Evolutionary conservation across 2,329 filamentous ascomycete genomes (phyloP).

Genomic region (Fusarium kyushuense): DNA sequence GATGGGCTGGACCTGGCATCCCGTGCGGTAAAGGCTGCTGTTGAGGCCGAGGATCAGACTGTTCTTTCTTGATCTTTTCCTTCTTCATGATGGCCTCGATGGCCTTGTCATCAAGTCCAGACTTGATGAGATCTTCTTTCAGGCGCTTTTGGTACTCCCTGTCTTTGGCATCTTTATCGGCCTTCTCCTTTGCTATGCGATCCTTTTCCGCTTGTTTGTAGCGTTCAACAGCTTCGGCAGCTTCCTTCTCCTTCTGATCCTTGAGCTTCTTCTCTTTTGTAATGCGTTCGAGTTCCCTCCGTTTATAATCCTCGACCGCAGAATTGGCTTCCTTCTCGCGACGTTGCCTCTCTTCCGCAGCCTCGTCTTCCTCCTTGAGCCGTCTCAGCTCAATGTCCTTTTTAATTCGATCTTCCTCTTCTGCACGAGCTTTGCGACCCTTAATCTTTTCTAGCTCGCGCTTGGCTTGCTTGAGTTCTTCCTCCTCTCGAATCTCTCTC

Average conservation of each 20-base stretch:
- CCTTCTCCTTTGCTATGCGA: constrained; percentile 59
- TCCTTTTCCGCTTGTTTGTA: constrained; percentile 63
- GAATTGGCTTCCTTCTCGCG: constrained; percentile 62
- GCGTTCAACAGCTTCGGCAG: constrained; percentile 62
- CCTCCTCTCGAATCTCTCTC: constrained; percentile 56
- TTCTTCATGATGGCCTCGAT: constrained; percentile 71
- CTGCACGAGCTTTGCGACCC: constrained; percentile 59
- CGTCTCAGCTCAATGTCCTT: constrained; percentile 63
- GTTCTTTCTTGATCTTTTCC: constrained; percentile 59
- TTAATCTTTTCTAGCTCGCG: constrained; percentile 62
- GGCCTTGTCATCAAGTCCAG: constrained; percentile 69
- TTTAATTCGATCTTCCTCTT: constrained; percentile 64
- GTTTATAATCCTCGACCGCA: constrained; percentile 65
- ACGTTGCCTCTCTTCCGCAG: constrained; percentile 49
- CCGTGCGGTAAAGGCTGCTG: constrained; percentile 15
- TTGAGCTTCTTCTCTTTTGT: constrained; percentile 62
- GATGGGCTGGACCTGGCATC: constrained; percentile 17
- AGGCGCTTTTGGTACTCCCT: constrained; percentile 66
- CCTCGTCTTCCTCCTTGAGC: constrained; percentile 61
- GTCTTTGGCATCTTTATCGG: constrained; percentile 58
- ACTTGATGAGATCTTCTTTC: constrained; percentile 68
- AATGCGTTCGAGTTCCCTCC: constrained; percentile 57
- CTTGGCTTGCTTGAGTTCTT: constrained; percentile 64
- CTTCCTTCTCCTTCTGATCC: constrained; percentile 63
- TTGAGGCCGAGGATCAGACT: constrained; percentile 21